Conservation (phyloP, 2,329 filamentous ascomycete species). For the Scedosporium apiospermum region DNA sequence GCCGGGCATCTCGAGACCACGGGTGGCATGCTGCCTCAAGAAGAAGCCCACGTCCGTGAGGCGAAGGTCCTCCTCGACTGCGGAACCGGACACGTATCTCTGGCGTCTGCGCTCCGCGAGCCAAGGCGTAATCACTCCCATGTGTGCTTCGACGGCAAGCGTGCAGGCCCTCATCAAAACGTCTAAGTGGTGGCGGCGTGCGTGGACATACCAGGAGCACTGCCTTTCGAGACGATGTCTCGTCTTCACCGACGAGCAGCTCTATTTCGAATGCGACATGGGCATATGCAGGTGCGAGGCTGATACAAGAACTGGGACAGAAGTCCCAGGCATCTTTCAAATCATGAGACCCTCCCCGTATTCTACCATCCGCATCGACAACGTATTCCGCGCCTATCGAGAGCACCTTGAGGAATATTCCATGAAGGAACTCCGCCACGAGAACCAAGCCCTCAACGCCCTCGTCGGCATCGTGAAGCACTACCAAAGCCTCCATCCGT, state of each 20-base stretch:
- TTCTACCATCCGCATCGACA: background rate
- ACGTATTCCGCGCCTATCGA: background rate
- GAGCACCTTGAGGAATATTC: background rate
- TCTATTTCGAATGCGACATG: constrained; percentile 14
- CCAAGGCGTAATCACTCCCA: background rate
- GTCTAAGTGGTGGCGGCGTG: constrained; percentile 10
- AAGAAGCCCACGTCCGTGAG: background rate
- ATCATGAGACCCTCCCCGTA: background rate
- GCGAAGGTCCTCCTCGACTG: background rate
- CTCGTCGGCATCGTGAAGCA: constrained; percentile 3
- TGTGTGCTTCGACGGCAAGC: background rate
- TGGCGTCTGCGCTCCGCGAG: background rate
- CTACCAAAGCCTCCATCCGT: background rate
- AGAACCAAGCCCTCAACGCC: constrained; percentile 1
- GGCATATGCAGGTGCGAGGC: background rate
- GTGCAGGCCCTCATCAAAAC: constrained; percentile 1
- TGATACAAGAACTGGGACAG: background rate
- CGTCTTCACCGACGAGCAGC: constrained; percentile 14
- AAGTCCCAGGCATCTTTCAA: background rate
- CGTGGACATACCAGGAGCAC: constrained; percentile 12
- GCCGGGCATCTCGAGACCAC: background rate
- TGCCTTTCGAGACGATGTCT: constrained; percentile 10
- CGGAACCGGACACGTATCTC: background rate
- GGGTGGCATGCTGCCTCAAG: background rate
- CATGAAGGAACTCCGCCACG: background rate